Evolutionary conservation across 2,329 filamentous ascomycete species (phyloP).

Genomic region (Fusarium sterilihyphosum): DNA sequence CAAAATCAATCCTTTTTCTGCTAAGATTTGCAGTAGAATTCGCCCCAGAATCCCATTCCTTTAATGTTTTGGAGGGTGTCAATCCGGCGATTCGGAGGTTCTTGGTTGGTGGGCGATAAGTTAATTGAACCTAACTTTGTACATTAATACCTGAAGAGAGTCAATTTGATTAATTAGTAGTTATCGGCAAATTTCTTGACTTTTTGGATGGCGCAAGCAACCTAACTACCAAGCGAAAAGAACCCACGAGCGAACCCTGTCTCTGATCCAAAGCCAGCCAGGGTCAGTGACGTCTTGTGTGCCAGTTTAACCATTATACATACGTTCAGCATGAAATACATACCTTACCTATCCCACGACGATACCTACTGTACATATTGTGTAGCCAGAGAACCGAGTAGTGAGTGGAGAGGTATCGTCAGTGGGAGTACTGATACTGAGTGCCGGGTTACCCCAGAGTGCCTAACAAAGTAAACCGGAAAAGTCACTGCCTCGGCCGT

Average conservation of each 20-base stretch:
- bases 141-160: background rate
- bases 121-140: background rate
- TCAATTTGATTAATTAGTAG: background rate
- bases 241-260: constrained; percentile 26
- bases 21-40: constrained; percentile 45
- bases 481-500: constrained; percentile 24
- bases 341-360: background rate
- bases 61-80: constrained; percentile 35
- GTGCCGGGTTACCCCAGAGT: constrained; percentile 45
- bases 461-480: background rate
- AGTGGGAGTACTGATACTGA: constrained; percentile 9
- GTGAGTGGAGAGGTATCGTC: constrained; percentile 27
- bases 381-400: constrained; percentile 19
- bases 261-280: constrained; percentile 36
- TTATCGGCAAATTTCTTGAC: constrained; percentile 20
- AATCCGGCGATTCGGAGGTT: constrained; percentile 24
- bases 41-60: constrained; percentile 35
- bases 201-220: constrained; percentile 39
- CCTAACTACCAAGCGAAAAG: constrained; percentile 21
- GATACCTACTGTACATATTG: background rate
- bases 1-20: constrained; percentile 36
- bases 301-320: background rate
- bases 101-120: background rate
- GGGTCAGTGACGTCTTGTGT: constrained; percentile 26
- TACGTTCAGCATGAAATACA: background rate